Conservation (phyloP, 2,329 filamentous ascomycete species). For the Periconia sp. region DNA sequence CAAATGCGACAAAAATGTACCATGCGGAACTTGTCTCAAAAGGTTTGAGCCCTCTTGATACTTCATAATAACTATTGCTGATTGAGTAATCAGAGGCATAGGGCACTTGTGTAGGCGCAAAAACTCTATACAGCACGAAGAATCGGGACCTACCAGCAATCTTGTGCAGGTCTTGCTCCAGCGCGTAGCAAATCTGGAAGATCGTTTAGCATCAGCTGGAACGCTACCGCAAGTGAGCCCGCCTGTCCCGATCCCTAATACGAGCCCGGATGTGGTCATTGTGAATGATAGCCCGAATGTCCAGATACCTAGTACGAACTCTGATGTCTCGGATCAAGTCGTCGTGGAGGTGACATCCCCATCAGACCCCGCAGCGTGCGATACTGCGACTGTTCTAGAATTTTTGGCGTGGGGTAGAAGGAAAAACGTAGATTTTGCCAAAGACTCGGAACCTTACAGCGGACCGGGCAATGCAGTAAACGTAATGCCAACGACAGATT, state of each 20-base stretch:
- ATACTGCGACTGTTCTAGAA: conserved; percentile 52
- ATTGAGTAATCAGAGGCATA: conserved; percentile 12
- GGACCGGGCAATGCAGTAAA: conserved; percentile 1
- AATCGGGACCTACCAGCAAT: conserved; percentile 1
- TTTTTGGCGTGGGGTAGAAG: conserved; percentile 53
- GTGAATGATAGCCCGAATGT: background rate
- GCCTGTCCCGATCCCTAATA: too few relatives aligned
- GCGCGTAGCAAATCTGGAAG: conserved; percentile 30
- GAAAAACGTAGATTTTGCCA: conserved; percentile 39
- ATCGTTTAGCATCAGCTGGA: conserved; percentile 9
- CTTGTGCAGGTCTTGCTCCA: conserved; percentile 22
- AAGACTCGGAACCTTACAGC: conserved; percentile 13
- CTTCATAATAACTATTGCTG: background rate
- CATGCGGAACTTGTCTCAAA: conserved; percentile 45
- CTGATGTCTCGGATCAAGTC: background rate
- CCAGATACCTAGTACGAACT: background rate
- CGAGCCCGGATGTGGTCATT: too few relatives aligned
- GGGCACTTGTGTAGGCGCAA: conserved; percentile 15
- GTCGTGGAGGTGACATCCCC: conserved; percentile 13
- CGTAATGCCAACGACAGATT: background rate
- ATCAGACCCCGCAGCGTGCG: conserved; percentile 27
- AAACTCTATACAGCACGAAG: conserved; percentile 1
- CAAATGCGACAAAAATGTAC: conserved; percentile 46
- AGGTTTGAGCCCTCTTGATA: conserved; percentile 16
- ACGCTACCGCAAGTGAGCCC: background rate